These are phyloP conservation scores for Citrus unshiu DNA, from an alignment of 345 rosid genomes.

Conservation along the genomic window DNA sequence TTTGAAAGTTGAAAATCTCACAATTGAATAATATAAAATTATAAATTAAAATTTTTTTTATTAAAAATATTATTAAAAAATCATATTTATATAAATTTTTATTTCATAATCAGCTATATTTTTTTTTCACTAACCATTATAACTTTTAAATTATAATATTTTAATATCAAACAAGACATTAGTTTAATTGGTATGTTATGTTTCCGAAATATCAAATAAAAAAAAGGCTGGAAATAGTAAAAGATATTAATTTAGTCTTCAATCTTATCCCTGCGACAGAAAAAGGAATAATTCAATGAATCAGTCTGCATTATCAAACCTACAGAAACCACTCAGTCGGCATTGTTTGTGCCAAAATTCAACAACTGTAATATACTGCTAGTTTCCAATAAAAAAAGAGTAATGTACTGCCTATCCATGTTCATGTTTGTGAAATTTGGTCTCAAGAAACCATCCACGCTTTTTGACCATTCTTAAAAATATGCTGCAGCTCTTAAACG, in stretches of 20 bases:
- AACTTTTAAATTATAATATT: too few relatives aligned
- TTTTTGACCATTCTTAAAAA: not conserved
- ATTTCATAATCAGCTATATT: too few relatives aligned
- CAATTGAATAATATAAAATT: too few relatives aligned
- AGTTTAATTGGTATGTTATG: too few relatives aligned
- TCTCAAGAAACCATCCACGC: not conserved
- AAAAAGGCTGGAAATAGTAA: not conserved
- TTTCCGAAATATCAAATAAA: too few relatives aligned
- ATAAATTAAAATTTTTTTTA: too few relatives aligned
- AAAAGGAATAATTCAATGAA: not conserved
- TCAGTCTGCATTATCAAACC: not conserved
- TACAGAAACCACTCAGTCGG: not conserved
- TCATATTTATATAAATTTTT: too few relatives aligned
- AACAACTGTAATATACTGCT: not conserved
- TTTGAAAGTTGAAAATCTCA: too few relatives aligned
- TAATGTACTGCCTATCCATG: not conserved
- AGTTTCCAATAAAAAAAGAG: too few relatives aligned
- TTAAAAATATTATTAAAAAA: too few relatives aligned
- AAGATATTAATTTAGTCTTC: not conserved
- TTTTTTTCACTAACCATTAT: too few relatives aligned
- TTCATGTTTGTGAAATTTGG: not conserved
- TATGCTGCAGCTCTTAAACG: not conserved
- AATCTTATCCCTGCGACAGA: not conserved
- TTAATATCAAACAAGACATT: too few relatives aligned
- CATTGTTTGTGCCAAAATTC: not conserved